Evolutionary conservation across 768 basidiomycete species (phyloP).

Genomic region (Xanthoconium purpureum): DNA sequence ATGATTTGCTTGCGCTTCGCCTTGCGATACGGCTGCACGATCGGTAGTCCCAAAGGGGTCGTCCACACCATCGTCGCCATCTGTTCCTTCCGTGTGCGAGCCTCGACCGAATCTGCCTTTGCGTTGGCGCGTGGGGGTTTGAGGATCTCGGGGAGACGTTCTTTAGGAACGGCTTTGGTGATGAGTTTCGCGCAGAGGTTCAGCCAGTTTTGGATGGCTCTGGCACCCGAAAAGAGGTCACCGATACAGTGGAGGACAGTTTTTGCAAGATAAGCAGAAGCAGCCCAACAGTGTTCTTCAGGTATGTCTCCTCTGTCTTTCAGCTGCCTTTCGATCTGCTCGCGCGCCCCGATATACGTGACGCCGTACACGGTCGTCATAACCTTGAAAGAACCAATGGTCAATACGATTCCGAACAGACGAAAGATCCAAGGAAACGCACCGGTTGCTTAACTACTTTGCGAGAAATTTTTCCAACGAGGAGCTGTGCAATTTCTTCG

Average conservation of each 20-base stretch:
- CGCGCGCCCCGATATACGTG: constrained; percentile 90
- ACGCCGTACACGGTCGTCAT: constrained; percentile 99
- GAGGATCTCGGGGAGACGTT: constrained; percentile 52
- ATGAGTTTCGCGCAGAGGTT: constrained; percentile 80
- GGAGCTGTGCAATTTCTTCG: constrained; percentile 51
- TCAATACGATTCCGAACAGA: background rate
- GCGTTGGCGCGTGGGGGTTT: constrained; percentile 8
- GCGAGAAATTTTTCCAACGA: constrained; percentile 76
- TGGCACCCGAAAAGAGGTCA: constrained; percentile 90
- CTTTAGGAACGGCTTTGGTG: constrained; percentile 77
- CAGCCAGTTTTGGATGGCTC: constrained; percentile 89
- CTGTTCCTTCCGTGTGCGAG: constrained; percentile 72
- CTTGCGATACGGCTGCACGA: constrained; percentile 95
- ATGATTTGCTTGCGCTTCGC: constrained; percentile 74
- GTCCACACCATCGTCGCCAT: constrained; percentile 98
- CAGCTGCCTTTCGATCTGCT: constrained; percentile 90
- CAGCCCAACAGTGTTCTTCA: constrained; percentile 67
- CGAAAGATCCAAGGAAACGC: constrained; percentile 20
- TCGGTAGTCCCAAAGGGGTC: constrained; percentile 89
- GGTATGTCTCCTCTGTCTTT: constrained; percentile 70
- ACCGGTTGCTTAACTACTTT: constrained; percentile 99
- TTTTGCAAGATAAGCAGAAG: constrained; percentile 78
- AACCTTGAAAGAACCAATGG: constrained; percentile 45
- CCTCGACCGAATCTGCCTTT: constrained; percentile 25
- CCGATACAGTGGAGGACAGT: constrained; percentile 80